Conservation (phyloP, 352 stramenopile species). For the Pythium guiyangense region DNA sequence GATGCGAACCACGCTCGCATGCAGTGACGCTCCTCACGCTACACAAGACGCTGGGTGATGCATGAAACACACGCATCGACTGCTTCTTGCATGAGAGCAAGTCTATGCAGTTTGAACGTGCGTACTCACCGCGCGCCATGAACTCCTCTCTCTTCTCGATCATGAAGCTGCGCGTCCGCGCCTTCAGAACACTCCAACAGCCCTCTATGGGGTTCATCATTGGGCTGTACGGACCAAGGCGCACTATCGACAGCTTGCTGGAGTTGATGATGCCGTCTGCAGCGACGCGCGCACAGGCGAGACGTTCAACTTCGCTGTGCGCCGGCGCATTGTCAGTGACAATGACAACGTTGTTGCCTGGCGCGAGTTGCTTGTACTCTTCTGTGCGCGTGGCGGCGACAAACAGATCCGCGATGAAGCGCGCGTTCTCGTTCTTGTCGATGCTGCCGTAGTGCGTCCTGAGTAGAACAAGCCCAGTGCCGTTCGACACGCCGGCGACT, state of each 20-base stretch:
- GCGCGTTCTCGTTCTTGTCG: conserved; percentile 10
- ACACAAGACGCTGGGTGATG: conserved; percentile 1
- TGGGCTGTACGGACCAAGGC: conserved; percentile 12
- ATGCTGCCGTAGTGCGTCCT: conserved; percentile 18
- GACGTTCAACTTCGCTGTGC: conserved; percentile 6
- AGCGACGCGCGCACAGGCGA: conserved; percentile 7
- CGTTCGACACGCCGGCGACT: conserved; percentile 7
- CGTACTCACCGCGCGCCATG: conserved; percentile 9
- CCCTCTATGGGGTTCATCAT: conserved; percentile 25
- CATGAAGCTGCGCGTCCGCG: conserved; percentile 9
- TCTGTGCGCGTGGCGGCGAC: conserved; percentile 4
- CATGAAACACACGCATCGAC: not conserved
- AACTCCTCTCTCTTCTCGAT: conserved; percentile 10
- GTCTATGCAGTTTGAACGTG: conserved; percentile 3
- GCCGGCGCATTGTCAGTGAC: conserved; percentile 17
- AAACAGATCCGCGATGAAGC: conserved; percentile 22
- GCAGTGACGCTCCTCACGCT: conserved; percentile 5
- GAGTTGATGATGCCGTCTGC: conserved; percentile 15
- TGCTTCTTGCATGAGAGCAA: conserved; percentile 4
- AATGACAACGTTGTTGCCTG: conserved; percentile 13
- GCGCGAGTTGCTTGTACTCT: conserved; percentile 14
- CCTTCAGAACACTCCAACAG: conserved; percentile 18
- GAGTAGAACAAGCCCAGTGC: conserved; percentile 11
- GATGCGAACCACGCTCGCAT: not conserved
- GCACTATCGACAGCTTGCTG: conserved; percentile 4